Base-by-base conservation (phyloP, 306 rosid species). In the Castanea crenata region DNA sequence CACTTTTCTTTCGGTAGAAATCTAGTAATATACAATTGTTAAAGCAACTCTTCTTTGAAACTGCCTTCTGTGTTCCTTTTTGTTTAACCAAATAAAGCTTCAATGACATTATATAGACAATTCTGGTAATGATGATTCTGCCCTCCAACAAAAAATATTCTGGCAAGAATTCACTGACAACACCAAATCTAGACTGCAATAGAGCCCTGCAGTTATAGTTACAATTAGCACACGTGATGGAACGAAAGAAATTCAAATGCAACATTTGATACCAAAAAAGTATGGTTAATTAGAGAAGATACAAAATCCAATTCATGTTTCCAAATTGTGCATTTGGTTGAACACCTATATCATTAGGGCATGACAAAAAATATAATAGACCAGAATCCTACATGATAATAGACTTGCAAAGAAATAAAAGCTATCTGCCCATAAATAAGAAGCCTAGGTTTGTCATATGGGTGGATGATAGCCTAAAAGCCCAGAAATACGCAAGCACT, bases 121-220 rank as follows among this genome's bases (percentile, higher is more conserved):
- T 73, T 73, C 29, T 19, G 29, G 49, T 55, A 73, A 52, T 54
- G 55, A 73, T 73, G 76, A 73, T 54, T 72, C 64, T 73, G 64
- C 64, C 27, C 64, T n/a, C 51, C 58, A 29, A 19, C 20, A 49
- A 52, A 54, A 73, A 49, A 19, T 15, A 31, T 73, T 46, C 13
- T 55, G 62, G 76, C 76, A 44, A 52, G n/a, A 73, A 73, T 55
- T 73, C 76, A 18, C 64, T 73, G 64, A 32, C 49, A 54, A 7
- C 76, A 54, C 46, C 76, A 73, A 67, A 34, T 67, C 72, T 67
- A 34, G 23, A 67, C 71, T 35, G 71, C 51, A 34, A 34, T 18
- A 34, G 71, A 67, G 21, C 25, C 69, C 52, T 67, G 71, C 44
- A 67, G 71, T 19, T 8, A 67, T 67, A 67, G 71, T 18, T 67